phyloP scores from a whole-genome alignment of 1,284 basidiomycete genomes.

The Boletus semigastroideus region DNA sequence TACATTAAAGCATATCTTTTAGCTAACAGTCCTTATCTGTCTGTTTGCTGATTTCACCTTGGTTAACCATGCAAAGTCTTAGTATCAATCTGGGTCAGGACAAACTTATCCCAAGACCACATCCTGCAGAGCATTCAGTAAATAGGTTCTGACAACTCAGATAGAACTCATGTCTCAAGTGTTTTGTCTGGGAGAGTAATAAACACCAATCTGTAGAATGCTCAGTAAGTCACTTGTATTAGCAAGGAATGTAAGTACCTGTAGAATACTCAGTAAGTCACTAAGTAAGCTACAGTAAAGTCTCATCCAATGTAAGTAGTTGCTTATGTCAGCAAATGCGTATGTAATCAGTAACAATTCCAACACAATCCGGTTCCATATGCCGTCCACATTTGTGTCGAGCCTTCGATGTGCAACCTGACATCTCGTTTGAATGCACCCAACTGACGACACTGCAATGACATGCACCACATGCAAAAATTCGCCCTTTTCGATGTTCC shows the following conservation, averaged over 20 bases:
- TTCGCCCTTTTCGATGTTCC: constrained; percentile 60
- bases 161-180: constrained; percentile 36
- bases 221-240: too few species aligned
- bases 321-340: too few species aligned
- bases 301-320: too few species aligned
- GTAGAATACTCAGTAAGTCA: too few species aligned
- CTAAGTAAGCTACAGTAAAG: too few species aligned
- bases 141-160: background rate
- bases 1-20: too few species aligned
- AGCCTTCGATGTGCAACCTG: constrained; percentile 73
- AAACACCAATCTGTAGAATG: too few species aligned
- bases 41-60: constrained; percentile 77
- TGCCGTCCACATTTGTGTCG: constrained; percentile 61
- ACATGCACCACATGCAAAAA: constrained; percentile 64
- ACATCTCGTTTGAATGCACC: constrained; percentile 5
- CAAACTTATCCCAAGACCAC: constrained; percentile 70
- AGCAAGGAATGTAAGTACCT: too few species aligned
- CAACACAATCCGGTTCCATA: too few species aligned
- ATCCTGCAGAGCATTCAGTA: constrained; percentile 34
- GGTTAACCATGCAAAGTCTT: constrained; percentile 88
- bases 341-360: too few species aligned
- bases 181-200: constrained; percentile 44
- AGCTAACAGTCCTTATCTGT: constrained; percentile 73
- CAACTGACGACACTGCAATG: background rate
- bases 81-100: constrained; percentile 51